Evolutionary conservation across 1,284 basidiomycete genomes (phyloP), one percentile per base, ranked within the genome.

Genomic region (Ustilago xerochloae): DNA sequence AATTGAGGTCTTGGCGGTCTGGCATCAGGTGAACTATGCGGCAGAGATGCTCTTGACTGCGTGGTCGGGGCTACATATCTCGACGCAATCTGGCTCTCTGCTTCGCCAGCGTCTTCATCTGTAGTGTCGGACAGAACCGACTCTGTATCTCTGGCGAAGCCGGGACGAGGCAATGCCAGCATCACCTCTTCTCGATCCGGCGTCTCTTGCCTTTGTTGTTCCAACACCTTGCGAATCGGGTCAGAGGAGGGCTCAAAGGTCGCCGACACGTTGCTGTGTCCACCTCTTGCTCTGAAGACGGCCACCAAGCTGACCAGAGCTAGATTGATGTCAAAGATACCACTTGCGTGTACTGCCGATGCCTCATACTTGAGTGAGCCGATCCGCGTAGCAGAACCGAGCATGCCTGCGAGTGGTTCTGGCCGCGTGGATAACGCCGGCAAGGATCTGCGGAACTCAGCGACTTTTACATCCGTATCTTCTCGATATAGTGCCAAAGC

Each of bases 121-220:
- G 70, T 73, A 3, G 70, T 73, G 36, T 73, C 64, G 1, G 70
- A 73, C 0, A 73, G 56, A 13, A 73, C 45, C n/a, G 70, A 73
- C 24, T 73, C 70, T 15, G 52, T 28, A 5, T 73, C 64, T 36
- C 64, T 47, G 0, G 61, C 54, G 48, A 73, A 73, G 1, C 70
- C 70, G 20, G 70, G 70, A 13, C 64, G 60, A 20, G 64, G 70
- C 39, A 73, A 15, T 26, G 64, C 60, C 32, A 61, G 51, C 70
- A 73, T 73, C 48, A 49, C 47, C 18, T 73, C 55, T 30, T 73
- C 70, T 4, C 63, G 43, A 29, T 73, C 70, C 13, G 38, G 53
- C 9, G 46, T 29, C 10, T 57, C 45, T 38, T 58, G 56, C 16
- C 58, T 51, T 41, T 54, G 20, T 29, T 55, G 52, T 38, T 67